Conservation (phyloP, 2,329 filamentous ascomycete species). For the Aspergillus niger region DNA sequence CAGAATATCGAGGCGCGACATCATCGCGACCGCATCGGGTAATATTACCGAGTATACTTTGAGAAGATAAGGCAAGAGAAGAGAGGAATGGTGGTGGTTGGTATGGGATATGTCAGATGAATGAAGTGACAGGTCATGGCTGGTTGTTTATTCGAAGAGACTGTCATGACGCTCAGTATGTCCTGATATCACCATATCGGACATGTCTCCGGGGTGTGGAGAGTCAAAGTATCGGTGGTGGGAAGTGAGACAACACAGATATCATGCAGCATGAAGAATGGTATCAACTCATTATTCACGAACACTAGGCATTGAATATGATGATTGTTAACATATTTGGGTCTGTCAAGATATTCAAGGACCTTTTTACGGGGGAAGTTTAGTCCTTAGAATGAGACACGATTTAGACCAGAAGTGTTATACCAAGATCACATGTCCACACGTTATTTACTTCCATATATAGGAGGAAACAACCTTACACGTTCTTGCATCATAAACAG, state of each 20-base stretch:
- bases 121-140: neutral
- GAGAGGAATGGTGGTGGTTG: neutral
- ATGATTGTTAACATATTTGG: neutral
- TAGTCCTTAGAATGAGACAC: neutral
- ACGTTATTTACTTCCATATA: neutral
- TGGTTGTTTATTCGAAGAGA: neutral
- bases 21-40: conserved; percentile 23
- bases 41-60: conserved; percentile 18
- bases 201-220: neutral
- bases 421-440: neutral
- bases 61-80: neutral
- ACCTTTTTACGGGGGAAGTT: neutral
- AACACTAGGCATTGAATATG: neutral
- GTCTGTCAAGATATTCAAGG: neutral
- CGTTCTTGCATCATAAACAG: too few relatives aligned
- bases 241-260: neutral
- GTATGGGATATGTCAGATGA: neutral
- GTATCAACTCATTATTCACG: neutral
- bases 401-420: neutral
- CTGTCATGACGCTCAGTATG: neutral
- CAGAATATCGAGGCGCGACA: conserved; percentile 34
- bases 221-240: neutral
- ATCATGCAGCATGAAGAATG: neutral
- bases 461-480: neutral
- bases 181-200: neutral